These are phyloP conservation scores for Colletotrichum somersetense DNA, from an alignment of 2,329 filamentous ascomycete genomes.

Conservation along the genomic window DNA sequence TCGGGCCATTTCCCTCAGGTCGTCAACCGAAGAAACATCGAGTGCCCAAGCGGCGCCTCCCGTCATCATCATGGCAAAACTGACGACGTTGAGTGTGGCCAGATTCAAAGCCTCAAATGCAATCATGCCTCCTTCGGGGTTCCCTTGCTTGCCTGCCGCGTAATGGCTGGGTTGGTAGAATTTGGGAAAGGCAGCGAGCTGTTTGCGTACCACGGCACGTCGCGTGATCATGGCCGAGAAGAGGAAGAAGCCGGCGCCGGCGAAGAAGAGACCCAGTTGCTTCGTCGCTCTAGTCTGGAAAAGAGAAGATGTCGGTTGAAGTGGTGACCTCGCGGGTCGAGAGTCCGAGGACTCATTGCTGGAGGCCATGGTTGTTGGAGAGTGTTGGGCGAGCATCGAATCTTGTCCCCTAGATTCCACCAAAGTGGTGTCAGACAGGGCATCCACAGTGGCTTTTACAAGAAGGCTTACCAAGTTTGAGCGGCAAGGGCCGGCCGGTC, in stretches of 20 bases:
- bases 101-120: slow-evolving; percentile 87
- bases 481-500: slow-evolving; percentile 17
- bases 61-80: slow-evolving; percentile 78
- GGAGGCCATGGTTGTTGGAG: slow-evolving; percentile 37
- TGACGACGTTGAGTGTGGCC: slow-evolving; percentile 87
- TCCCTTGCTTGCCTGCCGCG: slow-evolving; percentile 53
- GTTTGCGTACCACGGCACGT: slow-evolving; percentile 75
- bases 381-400: slow-evolving; percentile 41
- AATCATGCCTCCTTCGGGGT: slow-evolving; percentile 75
- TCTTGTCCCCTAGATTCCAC: slow-evolving; percentile 16
- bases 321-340: slow-evolving; percentile 40
- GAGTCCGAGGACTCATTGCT: slow-evolving; percentile 36
- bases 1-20: slow-evolving; percentile 69
- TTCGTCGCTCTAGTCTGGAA: slow-evolving; percentile 45
- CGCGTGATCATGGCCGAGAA: slow-evolving; percentile 79
- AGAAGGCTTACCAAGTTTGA: slow-evolving; percentile 28
- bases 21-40: slow-evolving; percentile 78
- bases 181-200: slow-evolving; percentile 71
- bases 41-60: slow-evolving; percentile 83
- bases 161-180: slow-evolving; percentile 78
- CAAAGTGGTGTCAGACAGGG: slow-evolving; percentile 23
- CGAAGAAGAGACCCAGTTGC: slow-evolving; percentile 78
- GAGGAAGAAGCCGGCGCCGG: slow-evolving; percentile 80
- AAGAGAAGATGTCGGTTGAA: slow-evolving; percentile 36
- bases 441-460: slow-evolving; percentile 25